Evolutionary conservation across 352 stramenopile species (phyloP), one percentile per base, ranked within the genome.

Genomic region (Pythium guiyangense): DNA sequence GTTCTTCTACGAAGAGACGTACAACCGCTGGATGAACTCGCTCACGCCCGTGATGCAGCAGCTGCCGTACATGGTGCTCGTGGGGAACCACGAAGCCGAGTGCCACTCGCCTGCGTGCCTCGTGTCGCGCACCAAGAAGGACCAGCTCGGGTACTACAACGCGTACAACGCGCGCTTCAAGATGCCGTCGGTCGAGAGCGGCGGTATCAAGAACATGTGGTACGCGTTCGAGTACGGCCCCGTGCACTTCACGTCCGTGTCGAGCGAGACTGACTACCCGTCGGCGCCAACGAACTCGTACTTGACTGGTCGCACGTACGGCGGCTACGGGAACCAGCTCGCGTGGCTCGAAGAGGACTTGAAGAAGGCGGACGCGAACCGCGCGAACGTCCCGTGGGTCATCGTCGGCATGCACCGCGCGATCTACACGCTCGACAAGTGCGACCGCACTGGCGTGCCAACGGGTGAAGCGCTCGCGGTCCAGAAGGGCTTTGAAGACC

Each of bases 1-100:
- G 0, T 96, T 96, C 70, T 89, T 88, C 55, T 96, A 93, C 68
- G 86, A 96, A 46, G 72, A 94, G 46, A 74, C 77, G 4, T 96
- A 85, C 69, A 92, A 97, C 67, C 70, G 77, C 53, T 96, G 73
- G 71, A 91, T 96, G 79, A 82, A 86, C 52, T 57, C 68, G 51
- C 53, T 94, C 37, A 61, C 69, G 34, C 66, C 77, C 2, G 39
- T 80, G 43, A 86, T 84, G 74, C 64, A 46, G 25, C 25, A 63
- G n/a, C 49, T 87, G 40, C 84, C 88, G 27, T 96, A 94, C 73
- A 95, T 96, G 86, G 79, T 91, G 18, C 35, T 77, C 6, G 69
- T 85, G 4, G 87, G 87, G 25, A 97, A 97, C 66, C 88, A 96
- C 67, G 88, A 97, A 52, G 83, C 84, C 10, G 86, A 97, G 60